These are phyloP conservation scores for Achaetomium macrosporum DNA, from an alignment of 2,329 filamentous ascomycete genomes.

Conservation along the genomic window DNA sequence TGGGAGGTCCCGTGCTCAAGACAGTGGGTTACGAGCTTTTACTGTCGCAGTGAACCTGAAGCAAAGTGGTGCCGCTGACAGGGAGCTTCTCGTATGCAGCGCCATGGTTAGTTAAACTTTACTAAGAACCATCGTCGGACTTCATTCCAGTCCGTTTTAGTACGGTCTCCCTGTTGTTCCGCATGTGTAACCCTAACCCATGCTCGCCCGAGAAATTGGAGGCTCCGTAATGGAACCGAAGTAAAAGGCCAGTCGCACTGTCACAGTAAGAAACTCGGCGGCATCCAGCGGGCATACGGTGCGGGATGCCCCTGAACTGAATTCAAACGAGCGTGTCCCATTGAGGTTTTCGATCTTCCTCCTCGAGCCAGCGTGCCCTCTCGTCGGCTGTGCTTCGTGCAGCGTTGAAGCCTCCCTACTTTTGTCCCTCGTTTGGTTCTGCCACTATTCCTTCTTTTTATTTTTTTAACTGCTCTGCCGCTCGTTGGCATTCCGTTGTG, in stretches of 20 bases:
- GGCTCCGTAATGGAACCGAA: too few relatives aligned
- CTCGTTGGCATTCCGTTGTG: not conserved
- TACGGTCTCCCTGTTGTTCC: not conserved
- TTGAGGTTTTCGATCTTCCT: constrained; percentile 3
- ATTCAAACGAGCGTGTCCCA: not conserved
- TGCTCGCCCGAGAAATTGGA: not conserved
- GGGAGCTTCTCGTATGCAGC: too few relatives aligned
- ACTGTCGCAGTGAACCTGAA: too few relatives aligned
- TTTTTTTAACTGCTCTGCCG: not conserved
- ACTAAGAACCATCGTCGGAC: too few relatives aligned
- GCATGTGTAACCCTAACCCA: constrained; percentile 11
- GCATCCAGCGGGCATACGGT: too few relatives aligned
- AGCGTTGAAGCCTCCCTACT: not conserved
- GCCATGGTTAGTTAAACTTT: too few relatives aligned
- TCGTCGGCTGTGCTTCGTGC: not conserved
- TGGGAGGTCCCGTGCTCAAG: too few relatives aligned
- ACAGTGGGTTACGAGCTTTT: too few relatives aligned
- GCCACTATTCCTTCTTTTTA: not conserved
- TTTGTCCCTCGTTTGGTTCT: constrained; percentile 7
- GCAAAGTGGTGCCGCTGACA: too few relatives aligned
- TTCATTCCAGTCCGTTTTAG: too few relatives aligned
- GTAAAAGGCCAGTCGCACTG: too few relatives aligned
- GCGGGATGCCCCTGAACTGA: constrained; percentile 4
- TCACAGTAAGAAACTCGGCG: too few relatives aligned
- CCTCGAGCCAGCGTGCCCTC: not conserved